Evolutionary conservation across 2,329 filamentous ascomycete species (phyloP).

Genomic region (Talaromyces sp.): DNA sequence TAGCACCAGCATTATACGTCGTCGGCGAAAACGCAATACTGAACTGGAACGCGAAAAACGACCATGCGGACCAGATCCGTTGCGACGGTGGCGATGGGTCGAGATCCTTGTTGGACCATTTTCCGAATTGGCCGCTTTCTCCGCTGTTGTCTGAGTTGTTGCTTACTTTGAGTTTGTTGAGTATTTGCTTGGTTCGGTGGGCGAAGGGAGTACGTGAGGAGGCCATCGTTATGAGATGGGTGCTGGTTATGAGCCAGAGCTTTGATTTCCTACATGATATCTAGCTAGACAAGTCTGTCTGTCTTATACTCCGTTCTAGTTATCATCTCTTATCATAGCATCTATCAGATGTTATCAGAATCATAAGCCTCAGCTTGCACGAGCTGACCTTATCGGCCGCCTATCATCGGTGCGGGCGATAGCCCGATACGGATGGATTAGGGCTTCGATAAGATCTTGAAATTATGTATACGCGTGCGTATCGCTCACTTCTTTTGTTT

Average conservation of each 20-base stretch:
- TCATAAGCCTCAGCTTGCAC: not conserved
- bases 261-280: not conserved
- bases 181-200: not conserved
- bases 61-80: constrained; percentile 12
- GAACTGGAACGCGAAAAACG: constrained; percentile 16
- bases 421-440: not conserved
- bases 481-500: not conserved
- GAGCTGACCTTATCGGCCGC: not conserved
- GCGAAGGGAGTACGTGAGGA: not conserved
- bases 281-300: not conserved
- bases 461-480: not conserved
- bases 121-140: constrained; percentile 13
- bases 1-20: constrained; percentile 13
- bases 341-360: not conserved
- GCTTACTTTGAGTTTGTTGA: constrained; percentile 7
- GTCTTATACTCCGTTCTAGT: not conserved
- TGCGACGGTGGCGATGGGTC: constrained; percentile 13
- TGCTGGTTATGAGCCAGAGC: not conserved
- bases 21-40: constrained; percentile 16
- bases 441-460: not conserved
- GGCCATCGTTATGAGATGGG: not conserved
- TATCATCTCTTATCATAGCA: not conserved
- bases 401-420: not conserved
- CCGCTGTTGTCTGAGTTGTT: not conserved
- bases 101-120: constrained; percentile 17